phyloP scores from a whole-genome alignment of 225 moss, liverwort and hornwort species.

The Asterella californica region DNA sequence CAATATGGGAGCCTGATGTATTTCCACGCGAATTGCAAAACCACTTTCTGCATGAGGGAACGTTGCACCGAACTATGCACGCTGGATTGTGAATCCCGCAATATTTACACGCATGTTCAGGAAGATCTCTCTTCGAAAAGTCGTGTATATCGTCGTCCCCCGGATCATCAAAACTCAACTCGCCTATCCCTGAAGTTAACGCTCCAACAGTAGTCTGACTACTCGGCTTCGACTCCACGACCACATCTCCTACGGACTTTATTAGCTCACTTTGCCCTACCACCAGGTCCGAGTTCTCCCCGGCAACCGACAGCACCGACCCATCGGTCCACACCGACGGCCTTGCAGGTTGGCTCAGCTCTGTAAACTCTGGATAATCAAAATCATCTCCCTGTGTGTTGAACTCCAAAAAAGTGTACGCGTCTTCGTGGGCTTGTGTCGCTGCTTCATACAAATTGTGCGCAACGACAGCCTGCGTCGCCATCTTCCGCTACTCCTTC shows the following conservation, averaged over 20 bases:
- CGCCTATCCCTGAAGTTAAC: slow-evolving; percentile 57
- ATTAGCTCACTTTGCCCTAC: slow-evolving; percentile 49
- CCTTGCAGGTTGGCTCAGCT: slow-evolving; percentile 60
- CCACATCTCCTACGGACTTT: slow-evolving; percentile 51
- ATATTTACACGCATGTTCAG: slow-evolving; percentile 99
- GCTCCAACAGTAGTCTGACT: slow-evolving; percentile 52
- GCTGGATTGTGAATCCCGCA: slow-evolving; percentile 78
- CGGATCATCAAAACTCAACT: slow-evolving; percentile 92
- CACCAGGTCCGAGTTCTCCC: slow-evolving; percentile 34
- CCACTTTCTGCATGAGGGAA: slow-evolving; percentile 51
- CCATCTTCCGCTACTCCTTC: slow-evolving; percentile 42
- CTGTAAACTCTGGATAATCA: slow-evolving; percentile 87
- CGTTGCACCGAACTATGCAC: slow-evolving; percentile 59
- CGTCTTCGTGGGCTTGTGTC: slow-evolving; percentile 68
- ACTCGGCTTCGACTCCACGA: slow-evolving; percentile 50
- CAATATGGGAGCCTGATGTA: slow-evolving; percentile 98
- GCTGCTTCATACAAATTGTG: slow-evolving; percentile 82
- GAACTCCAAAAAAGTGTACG: slow-evolving; percentile 95
- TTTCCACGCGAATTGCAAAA: slow-evolving; percentile 78
- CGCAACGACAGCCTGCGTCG: slow-evolving; percentile 62
- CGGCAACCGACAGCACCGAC: slow-evolving; percentile 37
- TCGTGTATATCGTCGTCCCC: slow-evolving; percentile 86
- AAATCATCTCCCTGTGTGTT: slow-evolving; percentile 96
- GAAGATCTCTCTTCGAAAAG: slow-evolving; percentile 92
- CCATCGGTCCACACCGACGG: slow-evolving; percentile 56